Percentiles rank a stretch among this genome's conserved stretches.
phyloP scores from a whole-genome alignment of 805 yeast genomes.

The Hanseniaspora meyeri region DNA sequence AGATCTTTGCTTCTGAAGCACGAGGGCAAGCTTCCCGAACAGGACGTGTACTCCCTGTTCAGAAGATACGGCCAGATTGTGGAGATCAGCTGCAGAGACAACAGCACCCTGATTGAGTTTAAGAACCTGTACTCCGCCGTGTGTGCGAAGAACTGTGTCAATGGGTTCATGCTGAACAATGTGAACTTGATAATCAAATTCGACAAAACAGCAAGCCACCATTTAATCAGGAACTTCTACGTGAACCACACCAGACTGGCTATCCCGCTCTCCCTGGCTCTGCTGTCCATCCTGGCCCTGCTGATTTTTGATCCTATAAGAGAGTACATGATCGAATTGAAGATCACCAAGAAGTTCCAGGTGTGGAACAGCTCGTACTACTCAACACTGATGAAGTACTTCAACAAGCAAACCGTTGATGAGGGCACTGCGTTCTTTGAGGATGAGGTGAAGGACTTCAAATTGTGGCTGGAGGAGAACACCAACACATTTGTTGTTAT shows the following conservation, averaged over 20 bases:
- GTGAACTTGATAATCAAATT: constrained; percentile 67
- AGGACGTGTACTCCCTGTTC: constrained; percentile 60
- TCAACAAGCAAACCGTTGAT: constrained; percentile 25
- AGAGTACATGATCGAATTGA: constrained; percentile 60
- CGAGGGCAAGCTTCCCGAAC: constrained; percentile 75
- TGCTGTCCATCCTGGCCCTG: constrained; percentile 71
- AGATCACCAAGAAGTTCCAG: constrained; percentile 50
- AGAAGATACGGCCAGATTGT: constrained; percentile 77
- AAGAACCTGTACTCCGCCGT: constrained; percentile 54
- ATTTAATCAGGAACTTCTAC: constrained; percentile 44
- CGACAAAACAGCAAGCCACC: constrained; percentile 42
- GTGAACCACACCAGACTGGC: constrained; percentile 70
- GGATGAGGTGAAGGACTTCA: constrained; percentile 58
- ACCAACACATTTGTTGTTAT: constrained; percentile 81
- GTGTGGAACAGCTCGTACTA: constrained; percentile 32
- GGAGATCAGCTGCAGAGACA: constrained; percentile 51
- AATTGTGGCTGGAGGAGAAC: constrained; percentile 74
- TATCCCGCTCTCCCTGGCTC: constrained; percentile 65
- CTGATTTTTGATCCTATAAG: constrained; percentile 87
- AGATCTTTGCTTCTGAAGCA: constrained; percentile 50
- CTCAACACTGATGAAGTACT: constrained; percentile 29
- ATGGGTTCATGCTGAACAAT: constrained; percentile 56
- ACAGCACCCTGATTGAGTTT: constrained; percentile 44
- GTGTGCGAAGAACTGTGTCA: constrained; percentile 79
- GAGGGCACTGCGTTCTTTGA: constrained; percentile 42